Evolutionary conservation across 305 asterid genomes (phyloP), one percentile per base, ranked within the genome.

Genomic region (Fraxinus greggii): DNA sequence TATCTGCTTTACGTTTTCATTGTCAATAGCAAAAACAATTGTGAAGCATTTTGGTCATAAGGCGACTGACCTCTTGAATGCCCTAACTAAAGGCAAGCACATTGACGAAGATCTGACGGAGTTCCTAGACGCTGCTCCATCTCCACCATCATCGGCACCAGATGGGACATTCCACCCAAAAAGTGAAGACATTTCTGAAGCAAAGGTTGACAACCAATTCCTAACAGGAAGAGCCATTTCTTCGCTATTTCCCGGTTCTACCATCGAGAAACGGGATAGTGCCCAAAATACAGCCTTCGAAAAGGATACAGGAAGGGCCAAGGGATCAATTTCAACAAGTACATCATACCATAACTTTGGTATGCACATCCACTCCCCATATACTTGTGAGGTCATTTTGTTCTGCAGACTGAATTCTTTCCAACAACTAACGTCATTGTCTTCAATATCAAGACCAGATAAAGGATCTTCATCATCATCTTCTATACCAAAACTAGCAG

Each of bases 301-400:
- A 81, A 97, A 94, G 78, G 98, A 89, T 82, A 91, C 70, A 65
- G 99, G 99, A 75, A 97, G 94, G 63, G 89, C 78, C 85, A 83
- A 69, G 8, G 96, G 98, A 87, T 93, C 97, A 59, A 90, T 89
- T 86, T 94, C 98, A 88, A 92, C 96, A 81, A 97, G 89, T 81
- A 94, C 98, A 87, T 93, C 98, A 88, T 89, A 90, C 99, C 99
- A 97, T 90, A 97, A 88, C 98, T 93, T 93, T 36, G 99, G 99
- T 84, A 90, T 91, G 88, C 99, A 97, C 97, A 97, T 90, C 99
- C 99, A 97, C 79, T 84, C 90, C 88, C 89, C 94, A 85, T 88
- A 92, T 79, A 84, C 92, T 82, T 87, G 90, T 51, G 95, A 91
- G 78, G 90, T 86, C 40, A 86, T 87, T 88, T 91, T 90, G 85